Percentiles rank a stretch among this genome's conserved stretches.
Conservation (phyloP, 441 rosid species). For the Cnidoscolus chayamansa region DNA sequence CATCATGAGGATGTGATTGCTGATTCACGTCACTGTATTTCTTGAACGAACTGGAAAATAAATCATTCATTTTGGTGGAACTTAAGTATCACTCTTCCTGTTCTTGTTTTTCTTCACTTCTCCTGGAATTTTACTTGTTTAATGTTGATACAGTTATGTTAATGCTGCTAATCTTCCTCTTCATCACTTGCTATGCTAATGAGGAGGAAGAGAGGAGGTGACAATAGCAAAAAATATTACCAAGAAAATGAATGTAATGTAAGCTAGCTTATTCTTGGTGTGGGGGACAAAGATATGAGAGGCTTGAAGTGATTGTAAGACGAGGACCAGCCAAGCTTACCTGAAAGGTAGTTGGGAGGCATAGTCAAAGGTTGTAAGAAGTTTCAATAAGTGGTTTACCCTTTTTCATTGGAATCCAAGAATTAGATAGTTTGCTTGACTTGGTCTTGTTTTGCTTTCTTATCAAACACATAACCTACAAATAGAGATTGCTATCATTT, state of each 20-base stretch:
- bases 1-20: slow-evolving; percentile 52
- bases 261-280: slow-evolving; percentile 20
- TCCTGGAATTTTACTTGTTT: neutral
- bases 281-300: neutral
- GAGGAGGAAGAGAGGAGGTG: slow-evolving; percentile 36
- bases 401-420: neutral
- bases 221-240: slow-evolving; percentile 25
- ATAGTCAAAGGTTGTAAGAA: neutral
- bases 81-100: neutral
- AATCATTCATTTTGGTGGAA: slow-evolving; percentile 66
- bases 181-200: slow-evolving; percentile 14
- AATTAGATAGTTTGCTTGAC: slow-evolving; percentile 26
- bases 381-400: slow-evolving; percentile 5
- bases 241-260: slow-evolving; percentile 12
- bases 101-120: no score
- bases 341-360: slow-evolving; percentile 10
- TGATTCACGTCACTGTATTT: slow-evolving; percentile 62
- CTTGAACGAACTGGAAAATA: slow-evolving; percentile 81
- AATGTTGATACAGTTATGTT: neutral
- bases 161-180: slow-evolving; percentile 25
- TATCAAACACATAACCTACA: neutral
- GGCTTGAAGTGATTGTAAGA: slow-evolving; percentile 23
- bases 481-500: neutral
- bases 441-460: slow-evolving; percentile 23
- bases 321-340: slow-evolving; percentile 23